Evolutionary conservation across 129 eudicot genomes (phyloP), one percentile per base, ranked within the genome.

Genomic region (Helianthus annuus): DNA sequence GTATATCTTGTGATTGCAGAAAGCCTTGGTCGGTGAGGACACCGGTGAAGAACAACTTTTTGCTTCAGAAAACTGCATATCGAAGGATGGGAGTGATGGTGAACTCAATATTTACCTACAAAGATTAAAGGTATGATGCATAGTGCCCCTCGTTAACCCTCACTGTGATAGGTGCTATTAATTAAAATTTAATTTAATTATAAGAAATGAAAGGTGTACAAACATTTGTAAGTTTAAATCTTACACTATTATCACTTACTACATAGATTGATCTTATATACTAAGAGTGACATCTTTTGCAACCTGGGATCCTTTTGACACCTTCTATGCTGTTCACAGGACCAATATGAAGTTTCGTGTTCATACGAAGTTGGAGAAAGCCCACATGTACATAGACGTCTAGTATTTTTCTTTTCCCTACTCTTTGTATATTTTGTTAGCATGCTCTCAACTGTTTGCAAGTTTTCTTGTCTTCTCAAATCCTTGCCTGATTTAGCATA

Each of bases 21-120:
- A 87, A 89, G 94, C 96, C 24, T 79, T 92, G 91, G 96, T 92
- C 67, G 98, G 98, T 64, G 98, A 92, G 73, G 93, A 85, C 68
- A 76, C 90, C n/a, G 96, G 90, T 39, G 98, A 92, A 64, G 96
- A 89, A 66, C 96, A 85, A 76, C 98, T 92, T 66, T 92, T 92
- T 75, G 78, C 92, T 70, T 76, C 88, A 48, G 88, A 79, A 82
- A 83, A 74, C 74, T 72, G 34, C 78, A 64, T 72, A 17, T 52
- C 68, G 9, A 83, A 78, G 76, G 88, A 85, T 82, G 86, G 87
- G 64, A 42, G 75, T 16, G 80, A 78, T 60, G 72, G 82, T 60
- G 98, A 89, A 54, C 88, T 87, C 27, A 81, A 74, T 73, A 70
- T 66, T 80, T 87, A 89, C 80, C 67, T 85, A 44, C 88, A 83